These are phyloP conservation scores for Elaeis oleifera DNA, from an alignment of 202 grass and related monocot species.

Conservation along the genomic window DNA sequence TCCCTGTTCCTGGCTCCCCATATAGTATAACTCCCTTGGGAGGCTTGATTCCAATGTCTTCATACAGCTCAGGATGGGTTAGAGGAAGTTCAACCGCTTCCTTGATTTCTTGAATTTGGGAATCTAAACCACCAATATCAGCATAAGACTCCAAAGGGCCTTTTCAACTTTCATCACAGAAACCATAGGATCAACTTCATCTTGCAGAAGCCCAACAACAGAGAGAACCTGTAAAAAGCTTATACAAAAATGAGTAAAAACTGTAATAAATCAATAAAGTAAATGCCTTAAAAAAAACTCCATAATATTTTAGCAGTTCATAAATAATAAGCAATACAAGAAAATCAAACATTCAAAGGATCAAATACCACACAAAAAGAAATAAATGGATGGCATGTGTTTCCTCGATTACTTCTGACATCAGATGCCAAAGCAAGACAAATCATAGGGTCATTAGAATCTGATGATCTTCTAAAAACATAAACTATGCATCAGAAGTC, in stretches of 20 bases:
- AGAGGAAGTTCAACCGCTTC: constrained; percentile 93
- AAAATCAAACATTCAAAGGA: too few species aligned
- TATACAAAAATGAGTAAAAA: neutral
- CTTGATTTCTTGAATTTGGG: constrained; percentile 99
- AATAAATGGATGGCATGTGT: too few species aligned
- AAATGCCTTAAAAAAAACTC: too few species aligned
- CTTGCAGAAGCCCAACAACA: constrained; percentile 92
- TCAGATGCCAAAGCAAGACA: too few species aligned
- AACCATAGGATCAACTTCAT: constrained; percentile 98
- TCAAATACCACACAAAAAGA: too few species aligned
- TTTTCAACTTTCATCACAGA: constrained; percentile 99
- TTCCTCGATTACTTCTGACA: too few species aligned
- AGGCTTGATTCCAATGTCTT: constrained; percentile 95
- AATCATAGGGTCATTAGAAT: too few species aligned
- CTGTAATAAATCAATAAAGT: too few species aligned
- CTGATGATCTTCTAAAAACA: too few species aligned
- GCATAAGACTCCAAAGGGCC: constrained; percentile 88
- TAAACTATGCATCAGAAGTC: too few species aligned
- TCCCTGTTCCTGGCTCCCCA: constrained; percentile 90
- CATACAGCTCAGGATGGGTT: constrained; percentile 94
- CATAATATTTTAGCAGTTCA: too few species aligned
- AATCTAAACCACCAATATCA: constrained; percentile 92
- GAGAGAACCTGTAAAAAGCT: constrained; percentile 66
- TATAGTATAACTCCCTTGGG: constrained; percentile 98
- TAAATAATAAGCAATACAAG: too few species aligned